A percentile compares a stretch with the other conserved stretches of the same genome.
These are phyloP conservation scores for Coniophora puteana DNA, from an alignment of 1,284 basidiomycete genomes.

Conservation along the genomic window DNA sequence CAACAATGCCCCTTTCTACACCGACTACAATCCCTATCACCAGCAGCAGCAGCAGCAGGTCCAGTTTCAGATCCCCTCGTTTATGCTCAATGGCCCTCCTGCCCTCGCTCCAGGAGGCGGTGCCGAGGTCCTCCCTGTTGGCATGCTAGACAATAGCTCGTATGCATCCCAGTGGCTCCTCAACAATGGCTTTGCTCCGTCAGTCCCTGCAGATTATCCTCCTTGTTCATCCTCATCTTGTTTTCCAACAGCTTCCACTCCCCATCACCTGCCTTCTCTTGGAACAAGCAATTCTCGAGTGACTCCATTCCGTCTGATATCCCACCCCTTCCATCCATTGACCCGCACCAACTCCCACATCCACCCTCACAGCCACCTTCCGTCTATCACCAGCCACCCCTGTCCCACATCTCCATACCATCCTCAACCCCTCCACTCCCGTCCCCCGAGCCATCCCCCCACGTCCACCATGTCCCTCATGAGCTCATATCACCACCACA, in stretches of 20 bases:
- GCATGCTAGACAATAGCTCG: constrained; percentile 34
- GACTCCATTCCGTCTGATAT: neutral
- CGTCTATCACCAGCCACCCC: constrained; percentile 2
- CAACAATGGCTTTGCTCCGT: constrained; percentile 40
- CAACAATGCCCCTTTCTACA: constrained; percentile 6
- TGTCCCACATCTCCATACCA: constrained; percentile 1
- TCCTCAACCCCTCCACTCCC: constrained; percentile 2
- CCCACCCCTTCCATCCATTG: constrained; percentile 1
- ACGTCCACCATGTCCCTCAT: no score
- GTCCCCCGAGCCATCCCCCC: constrained; percentile 1
- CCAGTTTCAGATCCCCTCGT: constrained; percentile 62
- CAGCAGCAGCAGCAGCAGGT: constrained; percentile 30
- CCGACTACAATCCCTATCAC: constrained; percentile 12
- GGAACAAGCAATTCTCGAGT: constrained; percentile 1
- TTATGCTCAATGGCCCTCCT: constrained; percentile 52
- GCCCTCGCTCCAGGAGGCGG: constrained; percentile 67
- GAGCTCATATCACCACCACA: no score
- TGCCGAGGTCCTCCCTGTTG: constrained; percentile 58
- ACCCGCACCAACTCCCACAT: constrained; percentile 9
- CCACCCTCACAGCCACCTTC: constrained; percentile 3
- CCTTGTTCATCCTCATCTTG: constrained; percentile 4
- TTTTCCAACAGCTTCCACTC: neutral
- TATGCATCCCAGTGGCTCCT: constrained; percentile 44
- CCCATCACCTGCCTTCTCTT: neutral
- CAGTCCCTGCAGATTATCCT: constrained; percentile 10